phyloP scores from a whole-genome alignment of 495 filamentous ascomycete genomes.

The Emericellopsis terricola region DNA sequence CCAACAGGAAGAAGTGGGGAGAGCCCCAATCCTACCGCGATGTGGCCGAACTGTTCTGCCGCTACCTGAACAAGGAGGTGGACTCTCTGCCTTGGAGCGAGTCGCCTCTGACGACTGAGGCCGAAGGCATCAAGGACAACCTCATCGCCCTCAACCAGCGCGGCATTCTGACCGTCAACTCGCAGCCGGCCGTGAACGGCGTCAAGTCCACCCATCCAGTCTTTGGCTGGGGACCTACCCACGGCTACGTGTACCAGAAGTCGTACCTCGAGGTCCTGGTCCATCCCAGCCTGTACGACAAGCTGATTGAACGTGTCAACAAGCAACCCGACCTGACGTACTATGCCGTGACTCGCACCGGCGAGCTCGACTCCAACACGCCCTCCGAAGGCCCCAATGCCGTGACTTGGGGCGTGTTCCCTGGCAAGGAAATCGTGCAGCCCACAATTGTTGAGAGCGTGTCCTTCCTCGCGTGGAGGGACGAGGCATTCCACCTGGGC shows the following conservation, averaged over 20 bases:
- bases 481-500: slow-evolving; percentile 87
- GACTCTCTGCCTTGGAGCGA: slow-evolving; percentile 91
- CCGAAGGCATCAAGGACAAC: slow-evolving; percentile 53
- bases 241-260: slow-evolving; percentile 97
- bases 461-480: slow-evolving; percentile 97
- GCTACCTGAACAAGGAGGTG: slow-evolving; percentile 63
- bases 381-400: slow-evolving; percentile 79
- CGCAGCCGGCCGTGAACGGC: slow-evolving; percentile 90
- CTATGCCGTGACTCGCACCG: slow-evolving; percentile 71
- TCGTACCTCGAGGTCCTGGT: slow-evolving; percentile 88
- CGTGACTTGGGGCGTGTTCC: slow-evolving; percentile 98
- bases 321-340: slow-evolving; percentile 70
- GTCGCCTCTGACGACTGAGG: slow-evolving; percentile 63
- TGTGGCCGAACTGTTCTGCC: slow-evolving; percentile 63
- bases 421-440: slow-evolving; percentile 96
- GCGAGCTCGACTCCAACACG: slow-evolving; percentile 71
- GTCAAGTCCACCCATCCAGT: slow-evolving; percentile 71
- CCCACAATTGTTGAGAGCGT: slow-evolving; percentile 98
- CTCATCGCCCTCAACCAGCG: slow-evolving; percentile 68
- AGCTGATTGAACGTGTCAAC: slow-evolving; percentile 66
- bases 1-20: slow-evolving; percentile 92
- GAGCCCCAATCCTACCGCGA: slow-evolving; percentile 63
- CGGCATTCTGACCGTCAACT: slow-evolving; percentile 91
- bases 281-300: slow-evolving; percentile 55
- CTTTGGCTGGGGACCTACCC: slow-evolving; percentile 85